A percentile compares a stretch with the other conserved stretches of the same genome.
phyloP scores from a whole-genome alignment of 176 grass and related monocot species.

The Saccharum spontaneum region DNA sequence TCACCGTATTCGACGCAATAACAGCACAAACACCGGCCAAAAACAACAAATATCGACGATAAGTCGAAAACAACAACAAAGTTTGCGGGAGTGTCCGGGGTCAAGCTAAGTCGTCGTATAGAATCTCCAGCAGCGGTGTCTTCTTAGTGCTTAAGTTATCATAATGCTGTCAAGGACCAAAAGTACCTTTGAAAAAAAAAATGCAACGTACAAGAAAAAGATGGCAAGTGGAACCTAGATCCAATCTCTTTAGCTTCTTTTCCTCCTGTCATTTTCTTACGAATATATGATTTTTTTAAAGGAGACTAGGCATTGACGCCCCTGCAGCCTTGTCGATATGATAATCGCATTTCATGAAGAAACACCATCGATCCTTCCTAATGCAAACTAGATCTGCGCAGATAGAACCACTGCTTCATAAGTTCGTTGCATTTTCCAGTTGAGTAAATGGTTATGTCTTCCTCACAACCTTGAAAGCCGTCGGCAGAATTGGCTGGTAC shows the following conservation, averaged over 20 bases:
- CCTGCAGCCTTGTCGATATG: no score
- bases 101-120: constrained; percentile 5
- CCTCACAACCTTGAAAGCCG: constrained; percentile 65
- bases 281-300: background rate
- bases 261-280: background rate
- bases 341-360: no score
- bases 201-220: background rate
- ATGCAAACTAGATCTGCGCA: background rate
- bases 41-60: background rate
- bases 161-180: background rate
- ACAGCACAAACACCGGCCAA: background rate
- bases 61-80: background rate
- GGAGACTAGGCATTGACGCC: background rate
- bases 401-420: background rate
- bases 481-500: constrained; percentile 56
- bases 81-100: background rate
- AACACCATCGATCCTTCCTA: background rate
- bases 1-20: background rate
- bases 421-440: background rate
- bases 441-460: constrained; percentile 48
- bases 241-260: background rate
- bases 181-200: background rate
- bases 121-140: background rate
- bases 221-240: constrained; percentile 2
- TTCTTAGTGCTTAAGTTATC: constrained; percentile 1